These are phyloP conservation scores for Akanthomyces dipterigenus DNA, from an alignment of 2,329 filamentous ascomycete genomes.

Conservation along the genomic window DNA sequence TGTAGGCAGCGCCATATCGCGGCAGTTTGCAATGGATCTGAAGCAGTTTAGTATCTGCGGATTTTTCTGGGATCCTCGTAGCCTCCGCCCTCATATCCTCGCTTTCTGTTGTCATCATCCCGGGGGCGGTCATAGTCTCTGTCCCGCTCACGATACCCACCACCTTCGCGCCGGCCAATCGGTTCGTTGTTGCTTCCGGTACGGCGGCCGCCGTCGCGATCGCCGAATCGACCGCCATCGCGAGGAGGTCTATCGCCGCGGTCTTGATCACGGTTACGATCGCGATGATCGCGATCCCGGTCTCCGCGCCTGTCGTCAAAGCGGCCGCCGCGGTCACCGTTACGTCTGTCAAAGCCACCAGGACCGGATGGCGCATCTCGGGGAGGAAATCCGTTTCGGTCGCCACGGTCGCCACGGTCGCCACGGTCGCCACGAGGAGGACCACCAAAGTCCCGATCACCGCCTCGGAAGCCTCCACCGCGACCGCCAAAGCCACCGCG, in stretches of 20 bases:
- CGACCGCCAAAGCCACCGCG: constrained; percentile 33
- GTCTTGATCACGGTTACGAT: constrained; percentile 17
- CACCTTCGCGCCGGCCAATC: constrained; percentile 60
- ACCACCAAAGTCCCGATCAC: constrained; percentile 30
- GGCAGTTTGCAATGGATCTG: neutral
- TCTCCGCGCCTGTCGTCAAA: constrained; percentile 39
- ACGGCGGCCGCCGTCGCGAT: constrained; percentile 35
- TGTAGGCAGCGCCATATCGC: neutral
- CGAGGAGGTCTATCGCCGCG: constrained; percentile 25
- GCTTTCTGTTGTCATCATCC: constrained; percentile 56
- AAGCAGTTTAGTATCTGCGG: constrained; percentile 49
- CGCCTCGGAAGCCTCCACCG: constrained; percentile 45
- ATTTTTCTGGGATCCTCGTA: constrained; percentile 72
- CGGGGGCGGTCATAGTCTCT: constrained; percentile 48
- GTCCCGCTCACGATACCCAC: constrained; percentile 43
- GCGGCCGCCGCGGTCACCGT: constrained; percentile 36
- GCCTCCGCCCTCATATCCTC: constrained; percentile 68
- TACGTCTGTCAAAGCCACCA: constrained; percentile 38
- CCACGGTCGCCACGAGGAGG: constrained; percentile 22
- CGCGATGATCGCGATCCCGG: constrained; percentile 35
- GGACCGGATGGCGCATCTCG: constrained; percentile 56
- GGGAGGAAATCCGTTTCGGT: constrained; percentile 46
- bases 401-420: constrained; percentile 27
- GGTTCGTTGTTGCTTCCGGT: constrained; percentile 81
- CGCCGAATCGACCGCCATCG: constrained; percentile 39